phyloP scores from a whole-genome alignment of 2,329 filamentous ascomycete genomes.

The Teratosphaeriaceae sp. region DNA sequence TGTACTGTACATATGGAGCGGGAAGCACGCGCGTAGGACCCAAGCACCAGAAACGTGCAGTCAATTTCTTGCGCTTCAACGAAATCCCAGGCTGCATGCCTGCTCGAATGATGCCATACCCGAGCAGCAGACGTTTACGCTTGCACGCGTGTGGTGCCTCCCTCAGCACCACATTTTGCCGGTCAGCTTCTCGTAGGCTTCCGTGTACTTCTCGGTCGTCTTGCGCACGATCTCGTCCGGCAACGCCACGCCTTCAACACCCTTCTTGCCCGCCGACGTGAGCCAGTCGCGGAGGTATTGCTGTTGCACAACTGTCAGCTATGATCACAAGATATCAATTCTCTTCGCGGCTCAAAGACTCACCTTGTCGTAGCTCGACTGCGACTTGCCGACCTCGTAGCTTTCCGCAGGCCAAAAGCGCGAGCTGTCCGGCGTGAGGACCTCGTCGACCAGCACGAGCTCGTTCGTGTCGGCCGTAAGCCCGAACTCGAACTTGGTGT shows the following conservation, averaged over 20 bases:
- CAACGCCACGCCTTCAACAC: slow-evolving; percentile 65
- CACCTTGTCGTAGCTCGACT: slow-evolving; percentile 78
- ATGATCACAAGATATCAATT: no score
- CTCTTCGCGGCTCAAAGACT: no score
- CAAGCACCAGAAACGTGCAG: no score
- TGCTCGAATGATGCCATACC: no score
- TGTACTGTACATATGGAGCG: no score
- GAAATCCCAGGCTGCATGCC: no score
- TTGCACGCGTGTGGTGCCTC: no score
- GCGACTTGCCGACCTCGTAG: slow-evolving; percentile 66
- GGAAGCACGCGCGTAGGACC: no score
- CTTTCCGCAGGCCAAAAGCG: slow-evolving; percentile 76
- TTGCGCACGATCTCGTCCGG: slow-evolving; percentile 62
- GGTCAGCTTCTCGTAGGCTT: slow-evolving; percentile 62
- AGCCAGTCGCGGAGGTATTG: slow-evolving; percentile 71
- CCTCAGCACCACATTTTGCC: slow-evolving; percentile 13
- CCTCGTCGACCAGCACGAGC: slow-evolving; percentile 74
- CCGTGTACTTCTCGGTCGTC: slow-evolving; percentile 66
- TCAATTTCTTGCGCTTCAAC: no score
- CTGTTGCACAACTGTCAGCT: no score
- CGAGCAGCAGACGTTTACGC: no score
- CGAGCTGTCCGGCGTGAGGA: slow-evolving; percentile 68
- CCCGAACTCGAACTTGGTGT: slow-evolving; percentile 73
- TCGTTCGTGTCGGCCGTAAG: slow-evolving; percentile 54
- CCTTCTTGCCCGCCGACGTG: slow-evolving; percentile 64